Evolutionary conservation across 192 early-diverging fungal species (phyloP).

Genomic region (Bifiguratus adelaidae): DNA sequence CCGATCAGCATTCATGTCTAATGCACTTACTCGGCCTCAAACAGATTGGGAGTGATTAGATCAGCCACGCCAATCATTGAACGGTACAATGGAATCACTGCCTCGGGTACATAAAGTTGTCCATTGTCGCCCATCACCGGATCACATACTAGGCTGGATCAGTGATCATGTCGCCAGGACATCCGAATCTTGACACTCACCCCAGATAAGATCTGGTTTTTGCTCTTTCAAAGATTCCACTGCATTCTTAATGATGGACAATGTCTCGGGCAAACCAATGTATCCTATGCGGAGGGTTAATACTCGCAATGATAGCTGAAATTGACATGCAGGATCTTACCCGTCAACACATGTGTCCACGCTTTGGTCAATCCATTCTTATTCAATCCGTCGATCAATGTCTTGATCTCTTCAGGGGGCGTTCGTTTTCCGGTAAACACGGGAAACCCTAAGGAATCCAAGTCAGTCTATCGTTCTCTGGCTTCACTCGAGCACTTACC

Average conservation of each 20-base stretch:
- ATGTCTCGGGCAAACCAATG: slow-evolving; percentile 61
- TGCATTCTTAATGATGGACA: slow-evolving; percentile 42
- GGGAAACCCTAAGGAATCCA: slow-evolving; percentile 53
- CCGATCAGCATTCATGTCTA: not conserved
- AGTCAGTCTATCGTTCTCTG: not conserved
- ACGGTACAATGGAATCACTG: slow-evolving; percentile 71
- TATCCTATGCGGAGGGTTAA: slow-evolving; percentile 43
- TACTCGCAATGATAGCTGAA: not conserved
- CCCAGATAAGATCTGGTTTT: slow-evolving; percentile 36
- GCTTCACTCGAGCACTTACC: slow-evolving; percentile 20
- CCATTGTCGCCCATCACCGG: slow-evolving; percentile 89
- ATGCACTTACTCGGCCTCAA: slow-evolving; percentile 64
- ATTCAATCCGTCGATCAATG: slow-evolving; percentile 62
- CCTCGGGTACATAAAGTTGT: slow-evolving; percentile 67
- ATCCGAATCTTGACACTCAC: slow-evolving; percentile 13
- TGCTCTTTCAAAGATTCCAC: slow-evolving; percentile 35
- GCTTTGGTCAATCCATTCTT: slow-evolving; percentile 55
- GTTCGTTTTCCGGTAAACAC: slow-evolving; percentile 59
- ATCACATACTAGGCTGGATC: slow-evolving; percentile 49
- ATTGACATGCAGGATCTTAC: no score
- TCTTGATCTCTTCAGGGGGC: slow-evolving; percentile 47
- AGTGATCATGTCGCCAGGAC: not conserved
- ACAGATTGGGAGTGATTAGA: slow-evolving; percentile 85
- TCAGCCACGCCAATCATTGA: slow-evolving; percentile 54
- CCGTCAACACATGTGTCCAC: slow-evolving; percentile 78